These are phyloP conservation scores for Chaetomiaceae sp. DNA, from an alignment of 2,329 filamentous ascomycete species.

Conservation along the genomic window DNA sequence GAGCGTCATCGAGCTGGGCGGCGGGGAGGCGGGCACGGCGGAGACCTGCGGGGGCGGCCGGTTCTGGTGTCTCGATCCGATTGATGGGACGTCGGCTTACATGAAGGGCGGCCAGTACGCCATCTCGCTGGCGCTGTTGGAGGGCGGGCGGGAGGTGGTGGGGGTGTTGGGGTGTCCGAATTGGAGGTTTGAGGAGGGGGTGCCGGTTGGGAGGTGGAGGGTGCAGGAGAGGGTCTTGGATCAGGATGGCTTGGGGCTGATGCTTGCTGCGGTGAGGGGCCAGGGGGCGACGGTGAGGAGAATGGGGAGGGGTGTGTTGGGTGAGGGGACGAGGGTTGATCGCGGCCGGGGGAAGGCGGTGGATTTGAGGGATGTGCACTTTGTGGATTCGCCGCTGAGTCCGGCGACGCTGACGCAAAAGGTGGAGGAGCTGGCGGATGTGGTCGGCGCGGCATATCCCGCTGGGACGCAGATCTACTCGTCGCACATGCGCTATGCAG, in stretches of 20 bases:
- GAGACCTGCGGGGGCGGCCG: too few relatives aligned
- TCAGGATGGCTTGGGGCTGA: conserved; percentile 16
- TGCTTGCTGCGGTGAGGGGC: conserved; percentile 21
- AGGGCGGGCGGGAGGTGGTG: conserved; percentile 19
- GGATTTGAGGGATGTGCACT: conserved; percentile 17
- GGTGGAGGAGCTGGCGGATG: conserved; percentile 15
- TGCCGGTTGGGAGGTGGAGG: background rate
- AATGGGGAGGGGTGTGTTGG: conserved; percentile 11
- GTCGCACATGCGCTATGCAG: conserved; percentile 26
- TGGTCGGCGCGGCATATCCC: conserved; percentile 9
- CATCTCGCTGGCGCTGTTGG: conserved; percentile 20
- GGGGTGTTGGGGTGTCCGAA: conserved; percentile 26
- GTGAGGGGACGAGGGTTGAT: conserved; percentile 2
- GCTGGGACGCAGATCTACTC: conserved; percentile 23
- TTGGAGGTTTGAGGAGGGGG: background rate
- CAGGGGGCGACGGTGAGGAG: conserved; percentile 19
- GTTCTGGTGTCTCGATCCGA: conserved; percentile 25
- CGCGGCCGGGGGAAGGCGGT: conserved; percentile 1
- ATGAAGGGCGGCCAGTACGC: conserved; percentile 24
- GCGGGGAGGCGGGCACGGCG: background rate
- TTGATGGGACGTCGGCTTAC: conserved; percentile 25
- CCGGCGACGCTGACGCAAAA: conserved; percentile 21
- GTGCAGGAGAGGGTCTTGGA: conserved; percentile 15
- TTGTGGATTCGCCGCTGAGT: conserved; percentile 24
- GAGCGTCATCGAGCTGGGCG: conserved; percentile 18